Evolutionary conservation across 164 flowering plant species (phyloP).

Genomic region (Chloranthus sessilifolius): DNA sequence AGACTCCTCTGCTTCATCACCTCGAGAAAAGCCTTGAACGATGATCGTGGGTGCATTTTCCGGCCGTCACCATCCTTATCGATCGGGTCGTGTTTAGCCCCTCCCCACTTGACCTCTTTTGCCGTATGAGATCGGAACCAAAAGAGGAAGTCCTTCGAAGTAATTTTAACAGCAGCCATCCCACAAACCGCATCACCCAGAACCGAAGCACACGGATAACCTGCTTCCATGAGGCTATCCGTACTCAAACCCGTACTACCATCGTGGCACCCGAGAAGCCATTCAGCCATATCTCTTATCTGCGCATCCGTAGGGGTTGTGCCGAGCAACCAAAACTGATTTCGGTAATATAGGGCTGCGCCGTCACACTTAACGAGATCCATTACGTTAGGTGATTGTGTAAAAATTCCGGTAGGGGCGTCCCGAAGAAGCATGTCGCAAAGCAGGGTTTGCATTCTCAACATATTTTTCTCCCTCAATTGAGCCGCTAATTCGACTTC

Average conservation of each 20-base stretch:
- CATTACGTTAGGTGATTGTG: slow-evolving; percentile 73
- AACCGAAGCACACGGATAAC: slow-evolving; percentile 54
- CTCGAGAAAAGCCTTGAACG: slow-evolving; percentile 83
- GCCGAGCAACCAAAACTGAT: slow-evolving; percentile 59
- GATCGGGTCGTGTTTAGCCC: slow-evolving; percentile 68
- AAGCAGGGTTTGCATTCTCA: slow-evolving; percentile 57
- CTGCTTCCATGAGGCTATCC: slow-evolving; percentile 71
- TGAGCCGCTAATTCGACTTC: slow-evolving; percentile 66
- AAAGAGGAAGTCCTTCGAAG: slow-evolving; percentile 56
- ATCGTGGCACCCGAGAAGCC: slow-evolving; percentile 54
- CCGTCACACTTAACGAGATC: slow-evolving; percentile 80
- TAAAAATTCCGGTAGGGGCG: slow-evolving; percentile 58
- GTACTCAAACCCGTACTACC: slow-evolving; percentile 62
- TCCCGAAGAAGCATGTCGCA: slow-evolving; percentile 82
- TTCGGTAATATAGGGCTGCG: slow-evolving; percentile 55
- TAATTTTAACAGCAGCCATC: slow-evolving; percentile 60
- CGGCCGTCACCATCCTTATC: slow-evolving; percentile 67
- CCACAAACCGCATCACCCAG: slow-evolving; percentile 76
- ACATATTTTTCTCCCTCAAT: slow-evolving; percentile 61
- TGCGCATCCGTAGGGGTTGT: slow-evolving; percentile 63
- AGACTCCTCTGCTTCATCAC: slow-evolving; percentile 64
- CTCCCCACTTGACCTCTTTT: slow-evolving; percentile 82
- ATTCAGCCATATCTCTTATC: slow-evolving; percentile 44
- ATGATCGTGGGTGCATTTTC: slow-evolving; percentile 84
- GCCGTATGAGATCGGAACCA: slow-evolving; percentile 82